Evolutionary conservation across 441 rosid species (phyloP), one percentile per base, ranked within the genome.

Genomic region (Syzygium malaccense): DNA sequence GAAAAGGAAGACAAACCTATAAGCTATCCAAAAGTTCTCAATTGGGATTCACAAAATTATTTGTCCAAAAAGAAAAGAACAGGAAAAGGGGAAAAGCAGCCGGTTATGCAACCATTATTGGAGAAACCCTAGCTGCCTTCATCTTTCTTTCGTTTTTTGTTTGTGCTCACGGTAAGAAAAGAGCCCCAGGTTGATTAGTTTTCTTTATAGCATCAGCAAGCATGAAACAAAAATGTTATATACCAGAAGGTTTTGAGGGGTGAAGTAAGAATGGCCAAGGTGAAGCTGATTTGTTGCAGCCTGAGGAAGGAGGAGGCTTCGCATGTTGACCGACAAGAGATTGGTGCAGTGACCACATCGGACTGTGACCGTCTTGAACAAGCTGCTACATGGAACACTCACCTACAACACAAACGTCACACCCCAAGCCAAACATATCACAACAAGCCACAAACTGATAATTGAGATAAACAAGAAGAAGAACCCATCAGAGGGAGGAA

Each of bases 281-380:
- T 96, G 97, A 88, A 95, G 93, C 94, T 96, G 98, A 90, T 96
- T 96, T 33, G 98, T 88, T 9, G 98, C 88, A 54, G 98, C 96
- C 78, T 86, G 89, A 64, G 75, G 75, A 71, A 95, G 93, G 37
- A 95, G 89, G 89, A 91, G 91, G 88, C 94, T 88, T 33, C 96
- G 93, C 96, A 93, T 96, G 93, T 92, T 96, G 87, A 92, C 98
- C 3, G 98, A 93, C 87, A 96, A 91, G 80, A 97, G 98, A 87
- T 94, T 96, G 93, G 96, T 94, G 94, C 99, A 97, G 94, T 96
- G 98, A 86, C 99, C 99, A 88, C 99, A 97, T 91, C 99, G 96
- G 87, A 97, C 98, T 15, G 98, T 94, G 28, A 97, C 99, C 45
- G 95, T 95, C 97, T 96, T 97, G 95, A 94, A 96, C 95, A 97